Percentiles rank a stretch among this genome's conserved stretches.
Evolutionary conservation across 257 asterid genomes (phyloP).

Genomic region (Coffea canephora): DNA sequence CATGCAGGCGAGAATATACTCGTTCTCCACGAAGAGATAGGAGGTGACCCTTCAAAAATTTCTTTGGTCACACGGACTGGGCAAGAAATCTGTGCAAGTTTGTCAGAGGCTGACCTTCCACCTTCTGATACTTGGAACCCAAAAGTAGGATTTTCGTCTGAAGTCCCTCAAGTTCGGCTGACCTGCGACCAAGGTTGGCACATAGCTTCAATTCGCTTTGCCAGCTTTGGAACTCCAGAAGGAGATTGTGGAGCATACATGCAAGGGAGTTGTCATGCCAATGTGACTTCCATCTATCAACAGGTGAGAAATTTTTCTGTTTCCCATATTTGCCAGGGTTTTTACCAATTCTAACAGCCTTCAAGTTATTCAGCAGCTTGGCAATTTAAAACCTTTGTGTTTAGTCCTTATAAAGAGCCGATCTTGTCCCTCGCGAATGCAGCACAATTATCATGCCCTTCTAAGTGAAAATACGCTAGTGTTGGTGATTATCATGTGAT

Average conservation of each 20-base stretch:
- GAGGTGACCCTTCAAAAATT: constrained; percentile 64
- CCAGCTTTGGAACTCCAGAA: constrained; percentile 56
- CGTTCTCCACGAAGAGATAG: constrained; percentile 71
- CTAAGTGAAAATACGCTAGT: background rate
- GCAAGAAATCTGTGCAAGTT: constrained; percentile 47
- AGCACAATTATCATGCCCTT: background rate
- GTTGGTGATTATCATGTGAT: too few species aligned
- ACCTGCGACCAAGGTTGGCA: constrained; percentile 57
- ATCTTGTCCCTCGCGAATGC: background rate
- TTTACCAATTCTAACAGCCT: too few species aligned
- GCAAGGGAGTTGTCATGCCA: constrained; percentile 44
- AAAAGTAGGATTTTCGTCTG: constrained; percentile 35
- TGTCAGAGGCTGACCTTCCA: constrained; percentile 57
- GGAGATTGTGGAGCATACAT: constrained; percentile 57
- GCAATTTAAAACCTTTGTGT: background rate
- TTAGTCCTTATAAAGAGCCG: background rate
- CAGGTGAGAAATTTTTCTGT: constrained; percentile 34
- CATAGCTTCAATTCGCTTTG: constrained; percentile 47
- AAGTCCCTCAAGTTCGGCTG: constrained; percentile 46
- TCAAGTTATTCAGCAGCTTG: background rate
- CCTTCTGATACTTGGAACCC: constrained; percentile 60
- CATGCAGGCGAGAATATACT: constrained; percentile 55
- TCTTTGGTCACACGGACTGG: constrained; percentile 38
- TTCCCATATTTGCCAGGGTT: background rate
- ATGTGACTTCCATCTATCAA: constrained; percentile 38